Evolutionary conservation across 495 filamentous ascomycete genomes (phyloP).

Genomic region (Evansstolkia leycettana): DNA sequence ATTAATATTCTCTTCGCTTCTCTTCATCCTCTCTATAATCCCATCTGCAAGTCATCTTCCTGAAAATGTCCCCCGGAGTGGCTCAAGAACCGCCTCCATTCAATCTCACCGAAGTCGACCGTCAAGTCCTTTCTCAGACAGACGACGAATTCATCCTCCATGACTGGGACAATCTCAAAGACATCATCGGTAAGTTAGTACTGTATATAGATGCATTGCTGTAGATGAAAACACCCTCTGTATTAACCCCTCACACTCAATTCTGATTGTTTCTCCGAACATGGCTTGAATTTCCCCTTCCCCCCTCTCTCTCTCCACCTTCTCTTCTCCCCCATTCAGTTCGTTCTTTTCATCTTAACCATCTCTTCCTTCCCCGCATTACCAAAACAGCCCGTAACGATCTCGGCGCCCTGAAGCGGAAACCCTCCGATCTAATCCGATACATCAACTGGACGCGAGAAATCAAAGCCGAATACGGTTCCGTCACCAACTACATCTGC

Average conservation of each 20-base stretch:
- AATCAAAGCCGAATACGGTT: conserved; percentile 60
- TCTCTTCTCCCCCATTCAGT: not conserved
- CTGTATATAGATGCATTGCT: too few species aligned
- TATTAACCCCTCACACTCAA: conserved; percentile 1
- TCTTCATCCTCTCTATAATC: not conserved
- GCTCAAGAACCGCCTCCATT: conserved; percentile 32
- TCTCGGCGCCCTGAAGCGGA: conserved; percentile 64
- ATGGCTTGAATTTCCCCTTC: conserved; percentile 8
- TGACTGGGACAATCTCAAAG: conserved; percentile 55
- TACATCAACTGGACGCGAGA: conserved; percentile 70
- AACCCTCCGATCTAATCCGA: conserved; percentile 69
- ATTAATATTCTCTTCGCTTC: not conserved
- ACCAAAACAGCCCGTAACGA: conserved; percentile 51
- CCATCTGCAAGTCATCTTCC: too few species aligned
- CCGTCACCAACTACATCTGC: conserved; percentile 65
- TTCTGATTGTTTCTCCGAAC: conserved; percentile 2
- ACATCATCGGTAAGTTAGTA: conserved; percentile 47
- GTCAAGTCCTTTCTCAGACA: conserved; percentile 49
- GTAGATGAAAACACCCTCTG: not conserved
- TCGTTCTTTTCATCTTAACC: too few species aligned
- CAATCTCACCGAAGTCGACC: conserved; percentile 53
- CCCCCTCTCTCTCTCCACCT: not conserved
- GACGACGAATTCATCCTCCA: conserved; percentile 59
- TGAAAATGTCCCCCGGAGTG: conserved; percentile 2
- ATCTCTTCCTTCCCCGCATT: too few species aligned